Evolutionary conservation across 108 stramenopile genomes (phyloP).

Genomic region (Fragilaria crotonensis): DNA sequence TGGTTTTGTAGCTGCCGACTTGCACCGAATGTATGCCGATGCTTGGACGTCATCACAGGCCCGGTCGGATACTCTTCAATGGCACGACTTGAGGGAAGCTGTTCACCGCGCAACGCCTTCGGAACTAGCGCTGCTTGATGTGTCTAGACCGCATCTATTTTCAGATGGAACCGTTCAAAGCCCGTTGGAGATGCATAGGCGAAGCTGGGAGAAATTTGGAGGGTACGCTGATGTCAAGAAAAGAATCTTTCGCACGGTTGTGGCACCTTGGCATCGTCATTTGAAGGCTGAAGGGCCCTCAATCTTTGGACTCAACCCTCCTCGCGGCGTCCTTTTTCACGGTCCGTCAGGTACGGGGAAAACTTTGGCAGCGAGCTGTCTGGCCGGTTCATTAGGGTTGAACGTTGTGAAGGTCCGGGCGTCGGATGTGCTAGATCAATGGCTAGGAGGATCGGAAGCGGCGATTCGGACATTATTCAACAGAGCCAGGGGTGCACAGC

Average conservation of each 20-base stretch:
- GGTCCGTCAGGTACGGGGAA: slow-evolving; percentile 76
- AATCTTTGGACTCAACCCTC: slow-evolving; percentile 39
- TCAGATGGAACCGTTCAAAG: background rate
- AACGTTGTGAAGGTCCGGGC: slow-evolving; percentile 52
- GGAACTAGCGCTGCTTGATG: slow-evolving; percentile 72
- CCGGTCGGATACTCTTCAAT: slow-evolving; percentile 21
- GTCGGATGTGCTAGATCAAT: slow-evolving; percentile 92
- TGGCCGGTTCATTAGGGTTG: slow-evolving; percentile 66
- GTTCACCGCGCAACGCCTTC: slow-evolving; percentile 51
- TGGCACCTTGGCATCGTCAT: slow-evolving; percentile 56
- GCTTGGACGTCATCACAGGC: slow-evolving; percentile 42
- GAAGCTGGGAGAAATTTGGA: slow-evolving; percentile 45
- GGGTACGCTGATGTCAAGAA: slow-evolving; percentile 56
- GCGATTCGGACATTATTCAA: slow-evolving; percentile 81
- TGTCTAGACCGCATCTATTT: slow-evolving; percentile 17
- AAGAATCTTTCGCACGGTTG: slow-evolving; percentile 59
- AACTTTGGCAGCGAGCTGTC: slow-evolving; percentile 55
- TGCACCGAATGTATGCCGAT: slow-evolving; percentile 54
- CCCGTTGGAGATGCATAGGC: slow-evolving; percentile 13
- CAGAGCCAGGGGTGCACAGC: slow-evolving; percentile 75
- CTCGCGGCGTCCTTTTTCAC: slow-evolving; percentile 74
- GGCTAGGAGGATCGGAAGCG: slow-evolving; percentile 95
- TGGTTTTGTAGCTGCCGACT: slow-evolving; percentile 73
- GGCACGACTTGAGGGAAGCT: slow-evolving; percentile 59
- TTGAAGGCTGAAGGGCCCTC: slow-evolving; percentile 15